Evolutionary conservation across 805 yeast genomes (phyloP), one percentile per base, ranked within the genome.

Genomic region (Priceomyces castillae): DNA sequence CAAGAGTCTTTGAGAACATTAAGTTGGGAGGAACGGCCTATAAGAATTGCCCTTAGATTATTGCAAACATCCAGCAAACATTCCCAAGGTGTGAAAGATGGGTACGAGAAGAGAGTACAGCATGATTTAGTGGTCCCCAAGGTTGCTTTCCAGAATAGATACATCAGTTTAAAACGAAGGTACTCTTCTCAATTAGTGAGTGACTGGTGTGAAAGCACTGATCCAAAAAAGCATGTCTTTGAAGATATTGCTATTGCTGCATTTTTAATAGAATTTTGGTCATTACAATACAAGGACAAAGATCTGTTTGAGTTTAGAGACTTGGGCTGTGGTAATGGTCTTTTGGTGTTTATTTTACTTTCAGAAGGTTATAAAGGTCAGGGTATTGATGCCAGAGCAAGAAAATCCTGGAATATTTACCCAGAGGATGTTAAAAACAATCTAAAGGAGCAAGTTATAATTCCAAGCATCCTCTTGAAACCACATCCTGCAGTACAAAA

Each of bases 161-260:
- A 92, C 61, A 82, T 88, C 20, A 70, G 77, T 16, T 71, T 92
- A 55, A 92, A 92, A 64, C 86, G 85, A 61, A 86, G 83, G 61
- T 86, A 90, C 60, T 88, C 96, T 0, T 78, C 82, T 20, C 63
- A 67, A 14, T 66, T 92, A 39, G 90, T 90, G 10, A 86, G 82
- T 33, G 77, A 75, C 50, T 92, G 98, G 98, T 81, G 76, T n/a
- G 98, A 92, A 64, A 81, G 84, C 23, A 92, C 98, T 2, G 97
- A 92, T 63, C 97, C 97, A 2, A 78, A 84, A 53, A 92, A 92
- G 61, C 98, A 92, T 65, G 97, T 92, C 0, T 92, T 90, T 67
- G 98, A 92, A 69, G 98, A 92, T 61, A 78, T 92, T 41, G 95
- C 96, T 3, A 90, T 92, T 52, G 97, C 97, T 1, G 96, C 97